phyloP scores from a whole-genome alignment of 768 basidiomycete genomes.

The Thelephora ganbajun region DNA sequence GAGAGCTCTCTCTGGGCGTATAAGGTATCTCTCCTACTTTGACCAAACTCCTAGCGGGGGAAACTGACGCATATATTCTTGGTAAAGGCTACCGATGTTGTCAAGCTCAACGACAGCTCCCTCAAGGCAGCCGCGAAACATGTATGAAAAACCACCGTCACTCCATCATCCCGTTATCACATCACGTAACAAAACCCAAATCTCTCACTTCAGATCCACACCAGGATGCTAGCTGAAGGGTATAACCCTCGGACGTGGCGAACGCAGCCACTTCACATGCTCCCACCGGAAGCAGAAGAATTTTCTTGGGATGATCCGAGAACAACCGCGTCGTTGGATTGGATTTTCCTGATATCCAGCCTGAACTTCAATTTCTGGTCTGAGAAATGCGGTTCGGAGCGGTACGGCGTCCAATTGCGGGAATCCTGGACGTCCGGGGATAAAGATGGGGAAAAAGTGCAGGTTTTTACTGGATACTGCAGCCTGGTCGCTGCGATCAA shows the following conservation, averaged over 20 bases:
- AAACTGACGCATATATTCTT: not conserved
- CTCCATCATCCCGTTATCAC: constrained; percentile 1
- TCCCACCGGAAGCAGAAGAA: constrained; percentile 43
- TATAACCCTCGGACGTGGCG: constrained; percentile 79
- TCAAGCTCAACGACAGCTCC: constrained; percentile 45
- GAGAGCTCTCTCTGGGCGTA: constrained; percentile 42
- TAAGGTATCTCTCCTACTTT: constrained; percentile 24
- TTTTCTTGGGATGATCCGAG: constrained; percentile 34
- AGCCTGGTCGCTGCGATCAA: constrained; percentile 75
- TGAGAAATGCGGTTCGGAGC: constrained; percentile 42
- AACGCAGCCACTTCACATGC: constrained; percentile 60
- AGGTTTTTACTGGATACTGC: constrained; percentile 76
- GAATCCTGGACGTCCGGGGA: constrained; percentile 33
- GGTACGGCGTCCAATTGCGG: constrained; percentile 74
- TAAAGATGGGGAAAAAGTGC: constrained; percentile 23
- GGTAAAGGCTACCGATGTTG: constrained; percentile 42
- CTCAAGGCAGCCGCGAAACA: constrained; percentile 52
- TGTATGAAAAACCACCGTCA: constrained; percentile 26
- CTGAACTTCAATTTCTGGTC: constrained; percentile 91
- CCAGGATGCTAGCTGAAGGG: constrained; percentile 40
- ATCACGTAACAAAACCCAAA: constrained; percentile 1
- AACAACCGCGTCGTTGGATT: constrained; percentile 52
- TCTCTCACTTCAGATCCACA: constrained; percentile 38
- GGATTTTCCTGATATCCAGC: constrained; percentile 81
- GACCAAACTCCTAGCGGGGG: not conserved